These are phyloP conservation scores for Conidiobolus incongruus DNA, from an alignment of 371 early-diverging fungal species.

Conservation along the genomic window DNA sequence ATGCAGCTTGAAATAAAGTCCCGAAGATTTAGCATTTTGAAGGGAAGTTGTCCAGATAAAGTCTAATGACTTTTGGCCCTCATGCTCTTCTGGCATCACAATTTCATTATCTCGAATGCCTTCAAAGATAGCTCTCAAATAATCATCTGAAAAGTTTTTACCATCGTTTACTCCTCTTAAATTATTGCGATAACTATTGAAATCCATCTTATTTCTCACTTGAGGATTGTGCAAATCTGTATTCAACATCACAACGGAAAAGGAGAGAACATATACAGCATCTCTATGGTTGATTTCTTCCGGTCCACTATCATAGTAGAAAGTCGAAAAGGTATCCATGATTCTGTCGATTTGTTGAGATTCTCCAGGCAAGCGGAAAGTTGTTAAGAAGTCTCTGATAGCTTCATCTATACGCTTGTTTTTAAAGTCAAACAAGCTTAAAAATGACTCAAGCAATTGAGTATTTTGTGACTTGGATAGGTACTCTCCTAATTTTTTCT, in stretches of 20 bases:
- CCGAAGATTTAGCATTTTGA: conserved; percentile 14
- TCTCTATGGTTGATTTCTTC: conserved; percentile 36
- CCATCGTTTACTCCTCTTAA: conserved; percentile 53
- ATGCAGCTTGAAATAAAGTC: background rate
- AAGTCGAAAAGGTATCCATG: conserved; percentile 60
- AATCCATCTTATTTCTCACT: conserved; percentile 38
- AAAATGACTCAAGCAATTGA: conserved; percentile 50
- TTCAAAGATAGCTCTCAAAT: conserved; percentile 47
- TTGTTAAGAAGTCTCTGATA: conserved; percentile 50
- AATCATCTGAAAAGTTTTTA: conserved; percentile 40
- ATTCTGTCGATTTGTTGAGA: conserved; percentile 85
- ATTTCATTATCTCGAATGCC: conserved; percentile 60
- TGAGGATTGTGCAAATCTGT: conserved; percentile 86
- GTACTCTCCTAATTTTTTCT: conserved; percentile 67
- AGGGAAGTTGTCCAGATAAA: conserved; percentile 85
- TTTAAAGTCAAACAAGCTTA: conserved; percentile 60
- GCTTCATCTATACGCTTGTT: conserved; percentile 71
- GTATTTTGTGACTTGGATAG: conserved; percentile 61
- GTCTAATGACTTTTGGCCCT: conserved; percentile 81
- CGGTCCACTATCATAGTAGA: conserved; percentile 40
- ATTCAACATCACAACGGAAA: conserved; percentile 79
- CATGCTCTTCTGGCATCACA: conserved; percentile 75
- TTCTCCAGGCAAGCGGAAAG: conserved; percentile 86
- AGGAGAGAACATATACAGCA: conserved; percentile 63
- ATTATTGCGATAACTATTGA: conserved; percentile 69